phyloP scores from a whole-genome alignment of 495 filamentous ascomycete species.

The Penicillium lagena region DNA sequence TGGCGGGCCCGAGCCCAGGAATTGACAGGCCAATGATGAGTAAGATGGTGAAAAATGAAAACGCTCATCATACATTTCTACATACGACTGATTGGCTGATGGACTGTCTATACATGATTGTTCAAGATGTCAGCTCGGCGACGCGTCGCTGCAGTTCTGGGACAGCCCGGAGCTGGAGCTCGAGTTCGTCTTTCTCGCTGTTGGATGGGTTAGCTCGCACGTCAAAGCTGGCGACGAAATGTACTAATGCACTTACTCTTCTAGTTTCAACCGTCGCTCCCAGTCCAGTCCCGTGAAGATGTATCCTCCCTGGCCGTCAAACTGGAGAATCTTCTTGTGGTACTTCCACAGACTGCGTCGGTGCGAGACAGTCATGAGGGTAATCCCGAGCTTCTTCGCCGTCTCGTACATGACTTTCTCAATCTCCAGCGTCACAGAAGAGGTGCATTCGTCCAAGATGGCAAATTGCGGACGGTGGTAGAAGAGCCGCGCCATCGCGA shows the following conservation, averaged over 20 bases:
- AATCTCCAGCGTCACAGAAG: constrained; percentile 83
- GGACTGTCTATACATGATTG: background rate
- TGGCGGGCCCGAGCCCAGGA: background rate
- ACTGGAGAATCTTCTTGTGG: constrained; percentile 87
- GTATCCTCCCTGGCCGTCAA: constrained; percentile 88
- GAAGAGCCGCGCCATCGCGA: constrained; percentile 94
- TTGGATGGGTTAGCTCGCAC: constrained; percentile 3
- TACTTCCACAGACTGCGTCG: constrained; percentile 92
- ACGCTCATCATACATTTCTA: constrained; percentile 4
- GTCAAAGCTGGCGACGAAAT: background rate
- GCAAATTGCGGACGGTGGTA: constrained; percentile 88
- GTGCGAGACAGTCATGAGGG: constrained; percentile 93
- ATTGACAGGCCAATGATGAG: background rate
- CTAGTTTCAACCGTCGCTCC: constrained; percentile 73
- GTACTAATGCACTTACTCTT: constrained; percentile 57
- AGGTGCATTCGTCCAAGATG: constrained; percentile 96
- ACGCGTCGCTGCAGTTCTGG: constrained; percentile 84
- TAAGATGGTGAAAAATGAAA: background rate
- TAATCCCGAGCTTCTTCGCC: constrained; percentile 84
- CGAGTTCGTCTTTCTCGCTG: constrained; percentile 90
- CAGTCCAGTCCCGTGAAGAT: constrained; percentile 90
- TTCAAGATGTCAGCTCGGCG: constrained; percentile 53
- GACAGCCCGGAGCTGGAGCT: constrained; percentile 72
- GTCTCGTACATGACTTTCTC: constrained; percentile 96
- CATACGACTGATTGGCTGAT: background rate